Evolutionary conservation across 225 moss, liverwort and hornwort genomes (phyloP).

Genomic region (Antitrichia curtipendula): DNA sequence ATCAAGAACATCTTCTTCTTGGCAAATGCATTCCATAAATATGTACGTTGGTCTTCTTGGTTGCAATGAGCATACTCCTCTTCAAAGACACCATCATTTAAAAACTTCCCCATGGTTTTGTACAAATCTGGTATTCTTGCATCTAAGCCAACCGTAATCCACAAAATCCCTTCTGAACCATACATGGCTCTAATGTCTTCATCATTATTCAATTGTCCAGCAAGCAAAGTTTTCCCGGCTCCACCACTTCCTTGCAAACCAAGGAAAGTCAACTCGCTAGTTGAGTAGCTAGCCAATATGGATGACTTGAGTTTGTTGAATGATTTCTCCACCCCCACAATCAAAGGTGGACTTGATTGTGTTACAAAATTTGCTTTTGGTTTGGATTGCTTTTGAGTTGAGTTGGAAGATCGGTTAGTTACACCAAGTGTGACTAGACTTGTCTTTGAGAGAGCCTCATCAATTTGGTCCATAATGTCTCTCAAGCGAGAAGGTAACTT

Average conservation of each 20-base stretch:
- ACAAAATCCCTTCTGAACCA: neutral
- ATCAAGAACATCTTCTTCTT: neutral
- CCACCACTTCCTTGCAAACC: neutral
- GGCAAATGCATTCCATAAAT: neutral
- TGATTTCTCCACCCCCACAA: neutral
- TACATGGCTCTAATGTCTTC: neutral
- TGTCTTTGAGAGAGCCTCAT: neutral
- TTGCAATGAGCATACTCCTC: accelerated
- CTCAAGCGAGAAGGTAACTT: neutral
- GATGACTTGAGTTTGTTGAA: neutral
- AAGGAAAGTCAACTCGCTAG: neutral
- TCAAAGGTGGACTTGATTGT: neutral
- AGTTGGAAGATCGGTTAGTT: neutral
- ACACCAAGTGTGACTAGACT: neutral
- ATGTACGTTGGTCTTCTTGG: neutral
- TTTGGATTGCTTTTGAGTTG: neutral
- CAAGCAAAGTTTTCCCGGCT: neutral
- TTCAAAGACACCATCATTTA: neutral
- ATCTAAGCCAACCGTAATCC: neutral
- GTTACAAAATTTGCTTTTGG: neutral
- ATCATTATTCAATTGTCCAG: neutral
- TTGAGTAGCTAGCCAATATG: neutral
- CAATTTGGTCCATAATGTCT: neutral
- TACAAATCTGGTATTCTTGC: neutral
- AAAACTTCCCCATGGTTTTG: neutral